Conservation (phyloP, 2,329 filamentous ascomycete genomes). For the Neurospora sp. region DNA sequence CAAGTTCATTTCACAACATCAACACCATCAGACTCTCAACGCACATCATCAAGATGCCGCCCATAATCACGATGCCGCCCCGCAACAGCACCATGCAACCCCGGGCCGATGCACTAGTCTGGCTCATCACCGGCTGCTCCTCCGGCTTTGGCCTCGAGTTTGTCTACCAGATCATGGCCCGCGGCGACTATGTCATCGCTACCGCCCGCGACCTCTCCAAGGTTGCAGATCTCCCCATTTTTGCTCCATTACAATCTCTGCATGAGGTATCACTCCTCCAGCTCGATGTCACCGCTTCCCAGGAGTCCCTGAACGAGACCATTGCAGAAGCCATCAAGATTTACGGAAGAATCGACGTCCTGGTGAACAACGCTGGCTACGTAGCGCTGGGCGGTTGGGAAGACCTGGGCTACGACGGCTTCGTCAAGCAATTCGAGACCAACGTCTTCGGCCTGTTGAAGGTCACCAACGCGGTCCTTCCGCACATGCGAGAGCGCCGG, state of each 20-base stretch:
- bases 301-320: slow-evolving; percentile 5
- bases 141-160: slow-evolving; percentile 12
- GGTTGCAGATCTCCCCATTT: not conserved
- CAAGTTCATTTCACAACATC: not conserved
- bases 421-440: slow-evolving; percentile 13
- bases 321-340: slow-evolving; percentile 8
- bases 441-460: slow-evolving; percentile 16
- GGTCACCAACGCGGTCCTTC: slow-evolving; percentile 14
- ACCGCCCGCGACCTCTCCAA: slow-evolving; percentile 11
- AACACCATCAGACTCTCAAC: not conserved
- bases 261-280: slow-evolving; percentile 5
- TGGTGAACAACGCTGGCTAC: slow-evolving; percentile 16
- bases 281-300: slow-evolving; percentile 10
- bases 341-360: slow-evolving; percentile 14
- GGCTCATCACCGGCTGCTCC: slow-evolving; percentile 17
- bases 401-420: slow-evolving; percentile 8
- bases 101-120: slow-evolving; percentile 6
- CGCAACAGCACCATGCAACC: not conserved
- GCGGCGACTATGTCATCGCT: slow-evolving; percentile 15
- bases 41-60: not conserved
- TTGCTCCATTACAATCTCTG: not conserved
- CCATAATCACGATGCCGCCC: no score
- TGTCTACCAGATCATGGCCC: slow-evolving; percentile 4
- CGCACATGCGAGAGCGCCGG: slow-evolving; percentile 12
- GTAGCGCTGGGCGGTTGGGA: slow-evolving; percentile 7